Base-by-base conservation (phyloP, 179 eudicot genomes). In the Carnegiea gigantea region DNA sequence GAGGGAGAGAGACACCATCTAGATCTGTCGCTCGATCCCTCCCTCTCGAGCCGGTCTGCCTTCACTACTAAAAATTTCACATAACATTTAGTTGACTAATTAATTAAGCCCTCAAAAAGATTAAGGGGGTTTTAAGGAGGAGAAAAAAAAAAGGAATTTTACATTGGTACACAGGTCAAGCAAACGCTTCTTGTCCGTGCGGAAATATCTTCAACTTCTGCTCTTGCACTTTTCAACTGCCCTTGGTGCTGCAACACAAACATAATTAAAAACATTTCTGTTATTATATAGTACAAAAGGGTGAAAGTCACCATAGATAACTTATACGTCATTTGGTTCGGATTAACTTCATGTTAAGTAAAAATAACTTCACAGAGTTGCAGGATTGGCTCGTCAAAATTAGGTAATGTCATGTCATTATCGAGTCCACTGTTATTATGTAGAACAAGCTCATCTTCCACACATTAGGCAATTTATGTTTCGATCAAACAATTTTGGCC, bases 221-320 rank as follows among this genome's bases (percentile, higher is more conserved):
- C 73, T 86, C 83, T 88, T 87, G 85, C 88, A 82, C 72, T 83
- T 88, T 83, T 88, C 91, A 51, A 86, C 88, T 49, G 91, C 88
- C 38, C 91, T 86, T 44, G 91, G 91, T 57, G 91, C 90, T 86
- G 88, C 81, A 86, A 59, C 24, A 70, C 73, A 36, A 30, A 30
- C 33, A 30, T 7, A 30, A n/a, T n/a, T n/a, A n/a, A 3, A 15
- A 1, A 2, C 73, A 68, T 5, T 0, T 15, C 17, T 51, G 57
- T 12, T 51, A 13, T n/a, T n/a, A n/a, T n/a, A n/a, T 17, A 51
- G 57, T 51, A 13, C 57, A 1, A 51, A 51, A 17, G 14, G 18
- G 15, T 51, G 57, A 51, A 51, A 51, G 53, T 49, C 53, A 49
- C 13, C 18, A 51, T 51, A 14, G 18, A 51, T 51, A 51, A 51